phyloP scores from a whole-genome alignment of 2,329 filamentous ascomycete species.

The Monilinia polystroma region DNA sequence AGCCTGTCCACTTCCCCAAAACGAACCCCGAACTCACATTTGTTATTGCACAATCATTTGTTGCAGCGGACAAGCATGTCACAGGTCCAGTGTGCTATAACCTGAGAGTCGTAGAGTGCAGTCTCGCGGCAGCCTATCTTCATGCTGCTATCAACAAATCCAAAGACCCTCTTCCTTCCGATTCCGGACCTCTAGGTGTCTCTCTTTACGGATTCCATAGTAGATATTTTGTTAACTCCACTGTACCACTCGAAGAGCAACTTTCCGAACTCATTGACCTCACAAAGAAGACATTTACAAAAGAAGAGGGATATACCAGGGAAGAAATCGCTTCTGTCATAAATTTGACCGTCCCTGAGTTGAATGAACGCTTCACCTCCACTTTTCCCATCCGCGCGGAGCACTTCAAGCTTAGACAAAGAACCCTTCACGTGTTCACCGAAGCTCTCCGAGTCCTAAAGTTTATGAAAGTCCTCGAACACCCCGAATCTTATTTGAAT shows the following conservation, averaged over 20 bases:
- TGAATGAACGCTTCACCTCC: conserved; percentile 78
- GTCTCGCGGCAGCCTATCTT: conserved; percentile 73
- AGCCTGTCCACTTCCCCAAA: conserved; percentile 77
- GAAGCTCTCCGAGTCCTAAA: conserved; percentile 83
- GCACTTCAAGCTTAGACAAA: conserved; percentile 81
- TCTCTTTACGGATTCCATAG: conserved; percentile 86
- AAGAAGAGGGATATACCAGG: conserved; percentile 82
- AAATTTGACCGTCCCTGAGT: conserved; percentile 64
- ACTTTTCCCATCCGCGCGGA: conserved; percentile 88
- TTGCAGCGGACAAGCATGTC: conserved; percentile 90
- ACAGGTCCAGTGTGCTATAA: conserved; percentile 96
- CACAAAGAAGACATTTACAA: conserved; percentile 67
- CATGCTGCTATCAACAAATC: conserved; percentile 57
- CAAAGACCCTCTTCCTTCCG: conserved; percentile 64
- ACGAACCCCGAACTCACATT: conserved; percentile 84
- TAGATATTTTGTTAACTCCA: conserved; percentile 59
- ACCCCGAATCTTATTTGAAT: conserved; percentile 43
- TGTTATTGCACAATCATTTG: conserved; percentile 90
- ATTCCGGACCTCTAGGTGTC: conserved; percentile 78
- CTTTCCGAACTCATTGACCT: conserved; percentile 70
- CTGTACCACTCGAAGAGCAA: conserved; percentile 57
- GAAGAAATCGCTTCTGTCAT: conserved; percentile 78
- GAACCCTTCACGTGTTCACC: conserved; percentile 85
- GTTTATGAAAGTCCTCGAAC: conserved; percentile 76
- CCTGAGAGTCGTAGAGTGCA: conserved; percentile 92